Base-by-base conservation (phyloP, 1,139 yeast genomes). In the Yamadazyma mexicana region DNA sequence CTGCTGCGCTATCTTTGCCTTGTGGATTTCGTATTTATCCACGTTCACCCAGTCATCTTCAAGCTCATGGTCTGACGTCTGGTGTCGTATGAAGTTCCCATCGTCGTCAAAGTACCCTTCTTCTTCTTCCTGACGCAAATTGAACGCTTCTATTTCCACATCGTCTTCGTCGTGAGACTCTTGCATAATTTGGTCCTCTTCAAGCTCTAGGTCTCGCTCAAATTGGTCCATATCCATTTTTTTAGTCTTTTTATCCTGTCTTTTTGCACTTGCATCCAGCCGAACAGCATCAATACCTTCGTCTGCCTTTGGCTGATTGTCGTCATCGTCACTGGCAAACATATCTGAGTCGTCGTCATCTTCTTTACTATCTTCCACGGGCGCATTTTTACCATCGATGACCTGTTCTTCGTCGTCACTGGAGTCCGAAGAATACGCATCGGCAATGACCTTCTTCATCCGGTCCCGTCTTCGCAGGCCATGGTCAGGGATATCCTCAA, bases 101-200 rank as follows among this genome's bases (percentile, higher is more conserved):
- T 76, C 78, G 23, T 63, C 69, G 52, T 83, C 89, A 41, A 82
- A 81, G 3, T 61, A 59, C 1, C 91, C 92, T 35, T 77, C 80
- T 39, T 73, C 73, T 32, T 69, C 59, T 50, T 85, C 92, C 22
- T 76, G 66, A 25, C 72, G 58, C 37, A 85, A 59, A 52, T 77
- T 73, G 59, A 86, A 86, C 0, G 86, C 76, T 47, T 84, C 92
- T 4, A 83, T 33, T 31, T 43, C 39, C 1, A 43, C 35, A 3
- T 41, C 46, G 22, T 37, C 44, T 7, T 42, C 37, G 2, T 29
- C 40, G n/a, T 20, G 28, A 11, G 35, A 24, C 14, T 34, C 37
- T 16, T 28, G 25, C 32, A 17, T 12, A 22, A 5, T 33, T 14
- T 4, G 20, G 17, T 14, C 18, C 17, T 31, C 17, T 11, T 30